These are phyloP conservation scores for Colletotrichum spinosum DNA, from an alignment of 2,329 filamentous ascomycete genomes.

Conservation along the genomic window DNA sequence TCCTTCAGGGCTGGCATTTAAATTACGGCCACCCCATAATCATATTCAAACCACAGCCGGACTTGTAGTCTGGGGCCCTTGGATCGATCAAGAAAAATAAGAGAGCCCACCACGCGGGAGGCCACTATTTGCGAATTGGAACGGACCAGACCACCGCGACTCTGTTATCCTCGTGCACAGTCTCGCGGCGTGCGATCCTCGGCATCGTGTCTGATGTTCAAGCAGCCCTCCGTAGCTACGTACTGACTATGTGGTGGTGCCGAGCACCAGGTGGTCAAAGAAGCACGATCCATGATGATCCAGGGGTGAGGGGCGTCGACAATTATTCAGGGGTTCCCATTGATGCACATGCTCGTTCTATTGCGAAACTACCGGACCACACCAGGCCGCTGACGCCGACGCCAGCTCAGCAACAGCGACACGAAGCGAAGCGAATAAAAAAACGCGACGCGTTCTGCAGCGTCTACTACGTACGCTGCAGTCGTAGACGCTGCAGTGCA, in stretches of 20 bases:
- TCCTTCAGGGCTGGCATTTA: constrained; percentile 36
- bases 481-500: too few relatives aligned
- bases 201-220: constrained; percentile 6
- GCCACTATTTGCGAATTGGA: constrained; percentile 24
- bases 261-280: too few relatives aligned
- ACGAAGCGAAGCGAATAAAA: not conserved
- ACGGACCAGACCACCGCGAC: constrained; percentile 15
- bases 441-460: too few relatives aligned
- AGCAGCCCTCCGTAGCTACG: too few relatives aligned
- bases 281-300: not conserved
- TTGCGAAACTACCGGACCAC: constrained; percentile 16
- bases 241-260: not conserved
- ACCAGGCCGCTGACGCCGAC: constrained; percentile 4
- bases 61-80: not conserved
- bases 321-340: constrained; percentile 36
- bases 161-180: not conserved
- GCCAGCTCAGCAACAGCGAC: constrained; percentile 11
- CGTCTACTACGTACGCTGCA: too few relatives aligned
- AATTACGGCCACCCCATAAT: constrained; percentile 37
- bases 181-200: constrained; percentile 1
- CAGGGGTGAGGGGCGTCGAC: constrained; percentile 13
- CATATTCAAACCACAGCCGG: constrained; percentile 30
- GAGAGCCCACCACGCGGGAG: constrained; percentile 21
- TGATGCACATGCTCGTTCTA: constrained; percentile 30
- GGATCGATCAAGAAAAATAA: constrained; percentile 22